Conservation (phyloP, 257 asterid genomes). For the Solanum arcanum region DNA sequence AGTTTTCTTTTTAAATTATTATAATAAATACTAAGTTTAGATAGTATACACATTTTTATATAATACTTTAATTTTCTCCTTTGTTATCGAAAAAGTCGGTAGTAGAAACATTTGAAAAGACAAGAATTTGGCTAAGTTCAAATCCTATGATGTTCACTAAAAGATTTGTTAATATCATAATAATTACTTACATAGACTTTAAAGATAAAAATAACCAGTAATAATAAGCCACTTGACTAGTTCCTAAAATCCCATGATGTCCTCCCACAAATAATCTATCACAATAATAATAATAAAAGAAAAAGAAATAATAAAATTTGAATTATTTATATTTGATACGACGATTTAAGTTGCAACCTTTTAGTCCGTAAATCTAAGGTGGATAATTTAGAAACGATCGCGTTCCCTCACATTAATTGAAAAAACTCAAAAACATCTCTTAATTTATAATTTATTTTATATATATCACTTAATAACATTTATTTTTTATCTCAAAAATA, state of each 20-base stretch:
- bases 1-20: too few relatives aligned
- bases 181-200: background rate
- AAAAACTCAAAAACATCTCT: accelerated
- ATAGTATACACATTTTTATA: background rate
- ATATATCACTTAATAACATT: background rate
- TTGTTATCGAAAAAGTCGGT: background rate
- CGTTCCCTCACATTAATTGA: accelerated
- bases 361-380: background rate
- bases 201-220: background rate
- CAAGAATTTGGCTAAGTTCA: background rate
- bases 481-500: background rate
- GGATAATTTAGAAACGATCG: background rate
- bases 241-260: background rate
- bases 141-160: background rate
- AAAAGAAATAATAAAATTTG: background rate
- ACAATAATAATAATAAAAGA: background rate
- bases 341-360: background rate
- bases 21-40: too few relatives aligned
- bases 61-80: background rate
- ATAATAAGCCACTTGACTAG: background rate
- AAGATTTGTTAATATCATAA: background rate
- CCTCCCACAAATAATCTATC: background rate
- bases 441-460: too few relatives aligned
- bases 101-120: background rate
- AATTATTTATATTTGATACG: background rate